phyloP scores from a whole-genome alignment of 192 early-diverging fungal species.

The Entomortierella lignicola region DNA sequence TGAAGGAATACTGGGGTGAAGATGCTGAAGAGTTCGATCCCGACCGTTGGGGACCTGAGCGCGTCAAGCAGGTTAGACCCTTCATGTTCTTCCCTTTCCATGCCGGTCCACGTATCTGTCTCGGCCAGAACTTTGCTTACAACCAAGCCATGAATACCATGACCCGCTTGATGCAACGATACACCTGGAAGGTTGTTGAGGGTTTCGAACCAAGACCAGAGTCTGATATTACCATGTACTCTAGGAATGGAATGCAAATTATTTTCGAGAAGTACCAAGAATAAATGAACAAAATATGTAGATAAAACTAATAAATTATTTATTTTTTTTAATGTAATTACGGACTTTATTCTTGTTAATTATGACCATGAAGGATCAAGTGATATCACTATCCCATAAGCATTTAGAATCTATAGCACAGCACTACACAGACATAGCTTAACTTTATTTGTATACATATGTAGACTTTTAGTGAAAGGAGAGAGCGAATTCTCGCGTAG shows the following conservation, averaged over 20 bases:
- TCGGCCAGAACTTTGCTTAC: slow-evolving; percentile 55
- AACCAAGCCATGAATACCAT: slow-evolving; percentile 55
- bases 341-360: background rate
- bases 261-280: slow-evolving; percentile 43
- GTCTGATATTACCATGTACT: slow-evolving; percentile 53
- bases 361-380: no score
- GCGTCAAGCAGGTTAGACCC: slow-evolving; percentile 49
- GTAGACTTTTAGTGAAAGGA: no score
- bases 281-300: background rate
- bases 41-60: slow-evolving; percentile 61
- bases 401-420: no score
- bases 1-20: slow-evolving; percentile 61
- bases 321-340: background rate
- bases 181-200: slow-evolving; percentile 40
- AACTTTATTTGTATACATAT: no score
- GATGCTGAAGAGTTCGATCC: slow-evolving; percentile 59
- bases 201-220: slow-evolving; percentile 52
- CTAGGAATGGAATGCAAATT: slow-evolving; percentile 48
- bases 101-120: slow-evolving; percentile 52
- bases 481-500: no score
- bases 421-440: no score
- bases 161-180: slow-evolving; percentile 39
- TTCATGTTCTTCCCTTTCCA: slow-evolving; percentile 65
- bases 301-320: background rate
- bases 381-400: no score